These are phyloP conservation scores for Metschnikowia santaceciliae DNA, from an alignment of 805 yeast genomes.

Conservation along the genomic window DNA sequence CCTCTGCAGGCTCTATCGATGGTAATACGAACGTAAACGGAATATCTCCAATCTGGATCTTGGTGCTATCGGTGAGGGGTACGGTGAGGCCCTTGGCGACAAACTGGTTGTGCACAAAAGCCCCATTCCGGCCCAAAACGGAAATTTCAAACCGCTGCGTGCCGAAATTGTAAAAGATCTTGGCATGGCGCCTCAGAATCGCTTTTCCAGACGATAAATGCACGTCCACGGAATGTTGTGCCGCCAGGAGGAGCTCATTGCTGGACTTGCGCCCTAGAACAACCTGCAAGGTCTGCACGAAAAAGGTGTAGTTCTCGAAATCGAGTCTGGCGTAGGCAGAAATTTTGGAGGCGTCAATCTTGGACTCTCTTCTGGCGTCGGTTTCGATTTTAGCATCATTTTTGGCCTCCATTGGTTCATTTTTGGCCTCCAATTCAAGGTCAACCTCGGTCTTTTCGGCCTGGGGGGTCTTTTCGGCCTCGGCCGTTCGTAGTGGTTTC, in stretches of 20 bases:
- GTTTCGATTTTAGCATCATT: too few relatives aligned
- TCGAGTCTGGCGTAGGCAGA: conserved; percentile 75
- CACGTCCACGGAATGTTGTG: conserved; percentile 79
- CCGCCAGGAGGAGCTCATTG: conserved; percentile 51
- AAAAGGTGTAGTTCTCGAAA: conserved; percentile 88
- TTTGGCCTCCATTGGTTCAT: too few relatives aligned
- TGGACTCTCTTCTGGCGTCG: neutral
- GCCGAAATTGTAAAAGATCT: conserved; percentile 93
- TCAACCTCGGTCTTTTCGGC: too few relatives aligned
- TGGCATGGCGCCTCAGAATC: conserved; percentile 90
- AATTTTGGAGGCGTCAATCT: conserved; percentile 24
- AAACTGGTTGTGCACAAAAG: conserved; percentile 88
- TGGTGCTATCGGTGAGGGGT: conserved; percentile 75
- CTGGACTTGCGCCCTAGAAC: conserved; percentile 80
- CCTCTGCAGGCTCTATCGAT: conserved; percentile 45
- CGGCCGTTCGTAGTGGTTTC: neutral
- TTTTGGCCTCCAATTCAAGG: too few relatives aligned
- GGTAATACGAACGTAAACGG: conserved; percentile 87
- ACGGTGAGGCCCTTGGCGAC: conserved; percentile 90
- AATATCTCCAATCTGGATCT: conserved; percentile 90
- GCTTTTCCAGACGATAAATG: conserved; percentile 91
- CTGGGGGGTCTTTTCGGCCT: too few relatives aligned
- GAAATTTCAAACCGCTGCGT: conserved; percentile 91
- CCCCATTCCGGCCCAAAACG: conserved; percentile 92
- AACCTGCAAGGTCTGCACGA: conserved; percentile 94